phyloP scores from a whole-genome alignment of 768 basidiomycete species.

The Suillus paluster region DNA sequence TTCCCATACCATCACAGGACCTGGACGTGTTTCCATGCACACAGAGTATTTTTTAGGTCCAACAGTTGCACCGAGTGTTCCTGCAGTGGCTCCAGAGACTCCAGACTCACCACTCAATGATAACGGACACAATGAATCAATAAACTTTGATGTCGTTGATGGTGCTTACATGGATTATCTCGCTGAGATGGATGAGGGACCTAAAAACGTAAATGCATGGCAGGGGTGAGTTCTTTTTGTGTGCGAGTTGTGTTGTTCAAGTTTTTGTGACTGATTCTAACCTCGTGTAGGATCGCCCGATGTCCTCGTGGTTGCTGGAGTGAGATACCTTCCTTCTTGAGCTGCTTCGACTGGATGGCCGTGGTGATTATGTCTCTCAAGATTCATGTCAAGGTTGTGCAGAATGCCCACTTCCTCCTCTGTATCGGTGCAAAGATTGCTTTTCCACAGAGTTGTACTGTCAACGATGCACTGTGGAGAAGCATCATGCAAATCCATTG shows the following conservation, averaged over 20 bases:
- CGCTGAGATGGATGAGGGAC: too few relatives aligned
- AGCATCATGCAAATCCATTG: not conserved
- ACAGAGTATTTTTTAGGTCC: not conserved
- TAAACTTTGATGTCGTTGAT: not conserved
- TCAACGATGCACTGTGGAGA: not conserved
- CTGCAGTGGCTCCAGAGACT: not conserved
- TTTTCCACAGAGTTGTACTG: not conserved
- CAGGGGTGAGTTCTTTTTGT: too few relatives aligned
- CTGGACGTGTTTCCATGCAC: not conserved
- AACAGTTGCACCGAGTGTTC: not conserved
- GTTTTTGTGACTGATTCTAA: too few relatives aligned
- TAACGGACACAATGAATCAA: too few relatives aligned
- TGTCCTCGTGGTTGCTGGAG: too few relatives aligned
- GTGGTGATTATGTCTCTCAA: not conserved
- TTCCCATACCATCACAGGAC: not conserved
- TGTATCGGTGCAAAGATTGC: conserved; percentile 7
- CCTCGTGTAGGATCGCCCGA: too few relatives aligned
- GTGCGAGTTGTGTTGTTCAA: too few relatives aligned
- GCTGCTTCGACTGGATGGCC: conserved; percentile 9
- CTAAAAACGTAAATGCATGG: too few relatives aligned
- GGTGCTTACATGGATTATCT: not conserved
- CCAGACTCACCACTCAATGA: not conserved
- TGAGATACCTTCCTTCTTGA: too few relatives aligned
- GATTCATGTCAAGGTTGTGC: not conserved
- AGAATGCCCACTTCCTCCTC: too few relatives aligned